Conservation (phyloP, 352 stramenopile genomes). For the Phytophthora parvispora region DNA sequence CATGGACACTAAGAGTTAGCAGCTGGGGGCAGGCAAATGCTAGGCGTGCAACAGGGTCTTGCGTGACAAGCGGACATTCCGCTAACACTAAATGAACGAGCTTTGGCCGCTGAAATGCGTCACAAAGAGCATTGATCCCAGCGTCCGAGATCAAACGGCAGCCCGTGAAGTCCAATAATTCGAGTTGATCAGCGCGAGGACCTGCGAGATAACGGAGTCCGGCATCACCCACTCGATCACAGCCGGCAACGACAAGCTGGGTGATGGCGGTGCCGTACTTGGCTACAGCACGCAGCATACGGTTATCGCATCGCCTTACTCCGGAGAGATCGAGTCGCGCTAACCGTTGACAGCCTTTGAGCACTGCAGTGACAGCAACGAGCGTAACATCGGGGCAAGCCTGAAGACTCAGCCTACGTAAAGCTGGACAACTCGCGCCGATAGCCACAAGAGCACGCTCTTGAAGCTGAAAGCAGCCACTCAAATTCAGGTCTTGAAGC, state of each 20-base stretch:
- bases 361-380: constrained; percentile 65
- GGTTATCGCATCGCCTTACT: constrained; percentile 68
- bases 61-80: constrained; percentile 68
- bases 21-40: constrained; percentile 75
- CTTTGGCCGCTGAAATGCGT: constrained; percentile 62
- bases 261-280: constrained; percentile 39
- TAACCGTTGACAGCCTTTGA: constrained; percentile 62
- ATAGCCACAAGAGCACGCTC: constrained; percentile 86
- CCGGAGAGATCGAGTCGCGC: constrained; percentile 63
- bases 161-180: constrained; percentile 68
- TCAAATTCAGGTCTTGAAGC: constrained; percentile 67
- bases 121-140: constrained; percentile 58
- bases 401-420: constrained; percentile 82
- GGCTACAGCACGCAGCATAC: constrained; percentile 62
- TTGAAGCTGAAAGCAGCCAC: constrained; percentile 86
- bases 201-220: constrained; percentile 60
- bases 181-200: constrained; percentile 62
- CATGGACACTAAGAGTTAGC: constrained; percentile 73
- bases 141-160: constrained; percentile 65
- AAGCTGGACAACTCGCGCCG: constrained; percentile 51
- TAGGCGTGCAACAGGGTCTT: constrained; percentile 69
- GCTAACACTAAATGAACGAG: constrained; percentile 69
- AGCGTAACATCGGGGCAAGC: constrained; percentile 88
- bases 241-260: constrained; percentile 72
- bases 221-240: constrained; percentile 67